Conservation (phyloP, 2,329 filamentous ascomycete species). For the Decorospora gaudefroyi region DNA sequence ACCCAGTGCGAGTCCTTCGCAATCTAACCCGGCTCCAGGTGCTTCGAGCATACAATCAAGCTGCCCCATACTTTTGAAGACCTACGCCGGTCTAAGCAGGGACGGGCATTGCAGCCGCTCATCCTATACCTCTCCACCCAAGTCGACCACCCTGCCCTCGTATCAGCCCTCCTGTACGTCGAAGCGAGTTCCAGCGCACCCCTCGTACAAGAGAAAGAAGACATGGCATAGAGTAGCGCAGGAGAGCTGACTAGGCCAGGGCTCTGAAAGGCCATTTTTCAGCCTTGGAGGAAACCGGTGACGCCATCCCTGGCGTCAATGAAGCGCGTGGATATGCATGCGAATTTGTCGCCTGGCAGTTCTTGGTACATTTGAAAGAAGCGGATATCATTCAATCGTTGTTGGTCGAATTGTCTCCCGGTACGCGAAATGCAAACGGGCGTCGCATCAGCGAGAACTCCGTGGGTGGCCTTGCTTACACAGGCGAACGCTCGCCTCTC, state of each 20-base stretch:
- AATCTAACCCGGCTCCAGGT: slow-evolving; percentile 37
- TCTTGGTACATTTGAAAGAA: slow-evolving; percentile 71
- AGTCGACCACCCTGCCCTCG: slow-evolving; percentile 70
- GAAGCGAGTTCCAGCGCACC: not conserved
- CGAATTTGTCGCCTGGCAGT: slow-evolving; percentile 81
- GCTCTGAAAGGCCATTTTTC: slow-evolving; percentile 76
- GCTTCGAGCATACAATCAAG: slow-evolving; percentile 61
- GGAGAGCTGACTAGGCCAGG: slow-evolving; percentile 50
- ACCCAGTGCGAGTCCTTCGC: too few species aligned
- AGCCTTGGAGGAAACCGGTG: slow-evolving; percentile 60
- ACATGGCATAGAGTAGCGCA: not conserved
- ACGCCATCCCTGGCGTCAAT: slow-evolving; percentile 67
- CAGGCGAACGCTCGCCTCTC: slow-evolving; percentile 36
- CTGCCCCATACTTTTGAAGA: slow-evolving; percentile 74
- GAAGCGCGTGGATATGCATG: slow-evolving; percentile 73
- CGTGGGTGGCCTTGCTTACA: slow-evolving; percentile 8
- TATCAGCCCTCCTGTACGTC: slow-evolving; percentile 73
- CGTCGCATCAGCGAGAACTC: slow-evolving; percentile 16
- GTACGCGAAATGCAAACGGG: slow-evolving; percentile 13
- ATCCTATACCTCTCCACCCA: slow-evolving; percentile 66
- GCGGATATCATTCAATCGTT: slow-evolving; percentile 75
- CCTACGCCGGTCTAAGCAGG: slow-evolving; percentile 67
- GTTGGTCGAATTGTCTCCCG: slow-evolving; percentile 68
- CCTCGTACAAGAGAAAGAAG: not conserved
- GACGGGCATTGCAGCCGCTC: slow-evolving; percentile 61